phyloP scores from a whole-genome alignment of 352 stramenopile genomes.

The Albugo laibachii region DNA sequence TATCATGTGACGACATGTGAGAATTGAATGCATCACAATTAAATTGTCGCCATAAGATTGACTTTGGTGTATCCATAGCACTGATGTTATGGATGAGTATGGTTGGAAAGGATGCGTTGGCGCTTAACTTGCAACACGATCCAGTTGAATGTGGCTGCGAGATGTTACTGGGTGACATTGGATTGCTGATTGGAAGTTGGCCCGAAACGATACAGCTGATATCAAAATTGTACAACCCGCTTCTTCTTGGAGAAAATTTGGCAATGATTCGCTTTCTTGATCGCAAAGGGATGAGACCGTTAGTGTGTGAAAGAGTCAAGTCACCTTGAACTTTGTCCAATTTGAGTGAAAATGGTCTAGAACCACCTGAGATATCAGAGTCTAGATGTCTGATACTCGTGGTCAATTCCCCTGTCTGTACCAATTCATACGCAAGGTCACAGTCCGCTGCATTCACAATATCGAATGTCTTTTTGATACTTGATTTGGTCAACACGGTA shows the following conservation, averaged over 20 bases:
- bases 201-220: constrained; percentile 23
- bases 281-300: constrained; percentile 43
- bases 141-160: too few species aligned
- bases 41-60: constrained; percentile 50
- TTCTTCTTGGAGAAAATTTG: constrained; percentile 45
- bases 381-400: not conserved
- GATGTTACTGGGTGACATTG: too few species aligned
- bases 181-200: too few species aligned
- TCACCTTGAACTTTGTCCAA: constrained; percentile 1
- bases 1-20: constrained; percentile 1
- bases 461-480: constrained; percentile 27
- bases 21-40: constrained; percentile 32
- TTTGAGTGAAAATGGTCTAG: too few species aligned
- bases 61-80: constrained; percentile 24
- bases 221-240: constrained; percentile 48
- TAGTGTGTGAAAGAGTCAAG: constrained; percentile 35
- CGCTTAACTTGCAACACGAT: constrained; percentile 16
- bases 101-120: constrained; percentile 71
- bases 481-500: constrained; percentile 74
- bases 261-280: constrained; percentile 57
- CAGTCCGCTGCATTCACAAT: constrained; percentile 69
- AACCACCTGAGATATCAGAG: not conserved
- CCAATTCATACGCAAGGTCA: constrained; percentile 23
- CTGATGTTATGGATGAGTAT: constrained; percentile 72
- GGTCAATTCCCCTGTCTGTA: not conserved